Evolutionary conservation across 257 asterid genomes (phyloP).

Genomic region (Nicotiana undulata): DNA sequence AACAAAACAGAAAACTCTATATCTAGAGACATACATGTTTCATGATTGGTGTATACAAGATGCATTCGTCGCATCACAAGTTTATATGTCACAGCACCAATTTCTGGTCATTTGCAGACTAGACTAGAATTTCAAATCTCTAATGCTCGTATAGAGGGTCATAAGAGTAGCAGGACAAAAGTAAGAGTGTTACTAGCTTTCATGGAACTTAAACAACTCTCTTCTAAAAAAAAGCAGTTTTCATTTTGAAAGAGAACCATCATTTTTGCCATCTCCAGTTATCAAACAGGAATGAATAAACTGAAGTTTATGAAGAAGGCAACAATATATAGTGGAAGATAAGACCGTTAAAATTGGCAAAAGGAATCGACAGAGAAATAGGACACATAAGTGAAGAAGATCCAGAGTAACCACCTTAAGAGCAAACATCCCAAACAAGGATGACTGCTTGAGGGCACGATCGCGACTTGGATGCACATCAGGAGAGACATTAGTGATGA

Average conservation of each 20-base stretch:
- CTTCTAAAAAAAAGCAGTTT: neutral
- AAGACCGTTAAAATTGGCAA: neutral
- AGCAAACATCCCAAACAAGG: conserved; percentile 85
- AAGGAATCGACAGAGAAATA: neutral
- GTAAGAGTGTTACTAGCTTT: neutral
- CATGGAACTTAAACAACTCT: neutral
- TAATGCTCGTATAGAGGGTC: neutral
- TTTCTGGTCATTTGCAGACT: neutral
- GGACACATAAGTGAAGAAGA: neutral
- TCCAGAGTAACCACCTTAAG: conserved; percentile 40
- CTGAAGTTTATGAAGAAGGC: neutral
- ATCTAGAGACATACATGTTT: neutral
- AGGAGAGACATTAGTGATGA: conserved; percentile 59
- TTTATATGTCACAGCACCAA: neutral
- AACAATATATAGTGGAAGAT: neutral
- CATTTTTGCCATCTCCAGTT: neutral
- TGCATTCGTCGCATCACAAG: neutral
- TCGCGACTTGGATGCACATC: conserved; percentile 39
- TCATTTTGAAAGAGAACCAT: neutral
- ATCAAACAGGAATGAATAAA: neutral
- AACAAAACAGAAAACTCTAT: neutral
- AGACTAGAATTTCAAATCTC: no score
- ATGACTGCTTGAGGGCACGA: conserved; percentile 81
- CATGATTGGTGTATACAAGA: neutral
- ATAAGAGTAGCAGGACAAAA: neutral